Evolutionary conservation across 768 basidiomycete species (phyloP), one percentile per base, ranked within the genome.

Genomic region (Lentinula edodes): DNA sequence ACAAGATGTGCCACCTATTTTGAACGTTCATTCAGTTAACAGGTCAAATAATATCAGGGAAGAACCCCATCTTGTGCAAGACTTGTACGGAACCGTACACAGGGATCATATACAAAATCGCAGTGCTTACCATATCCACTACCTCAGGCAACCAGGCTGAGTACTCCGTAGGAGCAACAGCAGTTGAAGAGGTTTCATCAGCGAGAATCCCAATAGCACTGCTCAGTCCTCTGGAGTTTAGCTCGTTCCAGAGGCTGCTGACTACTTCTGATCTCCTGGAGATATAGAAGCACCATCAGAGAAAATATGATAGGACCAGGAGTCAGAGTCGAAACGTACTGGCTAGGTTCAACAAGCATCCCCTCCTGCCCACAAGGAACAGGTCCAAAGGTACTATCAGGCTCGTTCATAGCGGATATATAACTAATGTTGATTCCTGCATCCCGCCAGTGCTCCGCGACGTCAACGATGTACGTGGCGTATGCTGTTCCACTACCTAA

Each of bases 341-440:
- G 76, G 58, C 62, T 71, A 5, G 77, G 75, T 51, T 65, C 63
- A 45, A 80, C 78, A 60, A 70, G 66, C 79, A 80, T 80, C 2
- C 79, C 79, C 67, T 80, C 78, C 66, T 80, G 79, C 18, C 75
- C 74, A 64, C 78, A 80, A 2, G 73, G 74, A 5, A 72, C 68
- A 16, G 75, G 74, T 2, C 74, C 75, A 62, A 77, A 76, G 12
- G 52, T 75, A 56, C 41, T 73, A 57, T 78, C 75, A 2, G 77
- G 77, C 53, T 77, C 76, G 62, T 80, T 79, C 73, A 80, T 80
- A 8, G 77, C 72, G 1, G 78, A 79, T 23, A 80, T 71, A 34
- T 74, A 74, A 42, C 70, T 73, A 54, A 80, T 75, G 13, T 69
- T 68, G 35, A 80, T 69, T 15, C 76, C 77, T 56, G 72, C 68